These are phyloP conservation scores for Hypomontagnella submonticulosa DNA, from an alignment of 495 filamentous ascomycete genomes.

Conservation along the genomic window DNA sequence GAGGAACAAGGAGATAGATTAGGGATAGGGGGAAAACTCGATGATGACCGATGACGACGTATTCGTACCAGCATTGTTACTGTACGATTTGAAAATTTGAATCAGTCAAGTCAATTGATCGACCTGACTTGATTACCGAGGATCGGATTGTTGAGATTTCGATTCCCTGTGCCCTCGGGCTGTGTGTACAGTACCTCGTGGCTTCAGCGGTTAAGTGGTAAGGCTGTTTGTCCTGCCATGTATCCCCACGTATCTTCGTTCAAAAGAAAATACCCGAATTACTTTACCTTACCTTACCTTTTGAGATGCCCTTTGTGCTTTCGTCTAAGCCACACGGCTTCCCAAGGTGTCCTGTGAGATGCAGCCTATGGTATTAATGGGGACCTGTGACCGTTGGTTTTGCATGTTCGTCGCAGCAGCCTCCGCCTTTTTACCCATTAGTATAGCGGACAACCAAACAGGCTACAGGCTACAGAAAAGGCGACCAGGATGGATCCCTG, in stretches of 20 bases:
- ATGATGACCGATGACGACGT: constrained; percentile 5
- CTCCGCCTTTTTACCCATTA: constrained; percentile 34
- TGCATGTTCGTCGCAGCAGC: constrained; percentile 20
- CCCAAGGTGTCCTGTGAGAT: constrained; percentile 15
- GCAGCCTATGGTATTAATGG: background rate
- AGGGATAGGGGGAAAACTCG: background rate
- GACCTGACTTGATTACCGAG: too few species aligned
- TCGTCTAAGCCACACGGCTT: constrained; percentile 40
- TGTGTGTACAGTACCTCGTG: too few species aligned
- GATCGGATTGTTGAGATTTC: too few species aligned
- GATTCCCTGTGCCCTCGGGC: too few species aligned
- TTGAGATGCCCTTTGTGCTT: background rate
- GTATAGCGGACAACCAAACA: constrained; percentile 1
- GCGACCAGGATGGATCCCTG: constrained; percentile 13
- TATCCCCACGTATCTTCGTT: too few species aligned
- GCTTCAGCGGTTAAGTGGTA: too few species aligned
- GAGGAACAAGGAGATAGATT: background rate
- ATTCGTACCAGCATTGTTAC: background rate
- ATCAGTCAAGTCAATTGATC: too few species aligned
- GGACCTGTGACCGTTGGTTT: constrained; percentile 21
- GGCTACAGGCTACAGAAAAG: constrained; percentile 20
- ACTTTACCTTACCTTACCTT: background rate
- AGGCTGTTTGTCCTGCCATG: too few species aligned
- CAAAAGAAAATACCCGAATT: too few species aligned
- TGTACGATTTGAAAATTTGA: too few species aligned